These are phyloP conservation scores for Neurospora sp. DNA, from an alignment of 495 filamentous ascomycete species.

Conservation along the genomic window DNA sequence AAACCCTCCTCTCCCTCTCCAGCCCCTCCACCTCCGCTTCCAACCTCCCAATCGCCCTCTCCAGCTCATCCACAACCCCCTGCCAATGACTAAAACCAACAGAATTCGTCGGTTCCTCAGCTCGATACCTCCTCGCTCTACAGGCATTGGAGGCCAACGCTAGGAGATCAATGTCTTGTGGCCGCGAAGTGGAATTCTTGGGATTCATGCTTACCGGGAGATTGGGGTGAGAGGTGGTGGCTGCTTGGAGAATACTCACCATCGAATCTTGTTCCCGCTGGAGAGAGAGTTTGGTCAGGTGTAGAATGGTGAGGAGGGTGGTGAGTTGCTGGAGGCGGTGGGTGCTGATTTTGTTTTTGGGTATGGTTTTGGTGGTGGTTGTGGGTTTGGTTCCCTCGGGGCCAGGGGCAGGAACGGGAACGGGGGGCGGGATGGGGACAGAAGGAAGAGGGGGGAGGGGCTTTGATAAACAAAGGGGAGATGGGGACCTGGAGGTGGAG, in stretches of 20 bases:
- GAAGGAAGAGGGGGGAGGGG: neutral
- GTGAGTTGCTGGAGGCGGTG: neutral
- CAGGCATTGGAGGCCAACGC: neutral
- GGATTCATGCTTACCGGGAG: no score
- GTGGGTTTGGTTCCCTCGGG: neutral
- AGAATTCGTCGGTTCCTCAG: neutral
- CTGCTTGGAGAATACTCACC: neutral
- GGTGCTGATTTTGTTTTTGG: neutral
- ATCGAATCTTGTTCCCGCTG: neutral
- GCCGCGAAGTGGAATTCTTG: no score
- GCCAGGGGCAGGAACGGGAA: neutral
- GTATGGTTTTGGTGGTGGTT: neutral
- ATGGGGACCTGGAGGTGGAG: neutral
- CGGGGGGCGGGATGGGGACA: neutral
- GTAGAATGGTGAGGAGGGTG: neutral
- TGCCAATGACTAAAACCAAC: neutral
- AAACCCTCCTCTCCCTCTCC: neutral
- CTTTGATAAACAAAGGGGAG: neutral
- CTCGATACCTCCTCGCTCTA: neutral
- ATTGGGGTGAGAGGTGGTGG: neutral
- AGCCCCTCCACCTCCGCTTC: neutral
- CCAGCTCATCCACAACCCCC: neutral
- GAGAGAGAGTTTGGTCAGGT: neutral
- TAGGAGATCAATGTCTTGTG: neutral
- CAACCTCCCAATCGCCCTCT: neutral